These are phyloP conservation scores for Chamaenerion angustifolium DNA, from an alignment of 345 rosid species.

Conservation along the genomic window DNA sequence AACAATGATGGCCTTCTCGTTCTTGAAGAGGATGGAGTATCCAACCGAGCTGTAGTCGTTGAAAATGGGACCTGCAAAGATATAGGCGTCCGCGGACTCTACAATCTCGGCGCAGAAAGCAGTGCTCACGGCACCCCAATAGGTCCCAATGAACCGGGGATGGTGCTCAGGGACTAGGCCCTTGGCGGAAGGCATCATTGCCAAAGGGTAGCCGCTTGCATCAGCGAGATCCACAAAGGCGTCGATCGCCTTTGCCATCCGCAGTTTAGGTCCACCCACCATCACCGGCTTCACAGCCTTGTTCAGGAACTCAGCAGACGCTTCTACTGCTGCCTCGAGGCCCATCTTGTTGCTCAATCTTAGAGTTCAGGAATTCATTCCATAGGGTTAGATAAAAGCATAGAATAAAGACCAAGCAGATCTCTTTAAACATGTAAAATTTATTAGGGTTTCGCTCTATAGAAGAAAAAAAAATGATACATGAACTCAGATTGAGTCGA, in stretches of 20 bases:
- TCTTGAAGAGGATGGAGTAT: slow-evolving; percentile 38
- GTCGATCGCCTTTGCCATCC: slow-evolving; percentile 29
- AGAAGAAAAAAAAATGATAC: no score
- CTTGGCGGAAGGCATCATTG: slow-evolving; percentile 49
- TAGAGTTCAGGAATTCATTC: neutral
- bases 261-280: slow-evolving; percentile 39
- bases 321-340: slow-evolving; percentile 42
- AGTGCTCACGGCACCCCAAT: slow-evolving; percentile 46
- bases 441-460: no score
- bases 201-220: slow-evolving; percentile 34
- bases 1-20: slow-evolving; percentile 34
- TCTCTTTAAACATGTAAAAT: no score
- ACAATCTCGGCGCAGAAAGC: slow-evolving; percentile 43
- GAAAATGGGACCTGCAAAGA: slow-evolving; percentile 46
- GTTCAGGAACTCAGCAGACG: slow-evolving; percentile 35
- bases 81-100: slow-evolving; percentile 47
- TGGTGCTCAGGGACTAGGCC: slow-evolving; percentile 45
- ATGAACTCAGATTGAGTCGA: no score
- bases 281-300: slow-evolving; percentile 52
- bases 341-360: slow-evolving; percentile 37
- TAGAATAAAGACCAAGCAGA: no score
- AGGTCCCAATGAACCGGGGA: slow-evolving; percentile 42
- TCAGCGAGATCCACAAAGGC: slow-evolving; percentile 34
- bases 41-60: slow-evolving; percentile 42
- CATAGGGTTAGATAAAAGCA: no score